Conservation (phyloP, 2,329 filamentous ascomycete species). For the Monosporascus sp. region DNA sequence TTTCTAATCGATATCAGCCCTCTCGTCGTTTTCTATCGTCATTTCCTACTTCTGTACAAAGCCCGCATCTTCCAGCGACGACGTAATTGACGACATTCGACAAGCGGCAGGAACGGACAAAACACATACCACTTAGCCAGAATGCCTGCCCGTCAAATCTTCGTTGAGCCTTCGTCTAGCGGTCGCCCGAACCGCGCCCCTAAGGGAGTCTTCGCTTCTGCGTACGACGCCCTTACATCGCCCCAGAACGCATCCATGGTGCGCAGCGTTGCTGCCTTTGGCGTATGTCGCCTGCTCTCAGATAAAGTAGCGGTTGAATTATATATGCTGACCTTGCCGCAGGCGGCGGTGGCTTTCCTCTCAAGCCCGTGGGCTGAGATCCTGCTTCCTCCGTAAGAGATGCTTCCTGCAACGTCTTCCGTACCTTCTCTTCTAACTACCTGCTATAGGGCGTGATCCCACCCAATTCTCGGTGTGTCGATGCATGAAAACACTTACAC, state of each 20-base stretch:
- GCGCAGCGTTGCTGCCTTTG: slow-evolving; percentile 62
- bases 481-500: background rate
- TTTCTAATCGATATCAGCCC: background rate
- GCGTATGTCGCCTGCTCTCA: slow-evolving; percentile 44
- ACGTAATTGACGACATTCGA: background rate
- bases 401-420: background rate
- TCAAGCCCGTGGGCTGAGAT: slow-evolving; percentile 63
- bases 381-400: slow-evolving; percentile 57
- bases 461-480: no score
- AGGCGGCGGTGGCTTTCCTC: slow-evolving; percentile 63
- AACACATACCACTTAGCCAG: slow-evolving; percentile 1
- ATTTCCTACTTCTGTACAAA: background rate
- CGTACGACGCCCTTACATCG: slow-evolving; percentile 59
- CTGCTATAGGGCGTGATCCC: background rate
- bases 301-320: background rate
- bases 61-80: background rate
- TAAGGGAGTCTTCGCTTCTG: slow-evolving; percentile 50
- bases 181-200: slow-evolving; percentile 36
- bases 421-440: background rate
- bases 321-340: slow-evolving; percentile 3
- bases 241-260: slow-evolving; percentile 66
- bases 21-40: background rate
- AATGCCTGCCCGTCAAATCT: slow-evolving; percentile 62
- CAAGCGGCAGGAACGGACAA: background rate
- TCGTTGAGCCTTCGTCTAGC: slow-evolving; percentile 40